phyloP scores from a whole-genome alignment of 176 grass and related monocot species.

The Calamus simplicifolius region DNA sequence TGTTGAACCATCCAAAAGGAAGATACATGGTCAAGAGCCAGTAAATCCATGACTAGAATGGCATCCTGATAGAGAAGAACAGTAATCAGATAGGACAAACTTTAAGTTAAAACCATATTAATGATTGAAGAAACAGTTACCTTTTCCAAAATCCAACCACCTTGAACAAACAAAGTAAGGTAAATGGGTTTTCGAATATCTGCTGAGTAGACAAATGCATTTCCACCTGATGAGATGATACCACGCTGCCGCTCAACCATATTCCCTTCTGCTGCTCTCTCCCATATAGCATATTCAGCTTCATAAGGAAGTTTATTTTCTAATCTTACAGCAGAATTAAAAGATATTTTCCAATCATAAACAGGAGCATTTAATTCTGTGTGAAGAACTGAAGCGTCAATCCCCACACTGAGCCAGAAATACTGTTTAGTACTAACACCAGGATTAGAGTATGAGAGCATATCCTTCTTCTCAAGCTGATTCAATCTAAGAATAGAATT shows the following conservation, averaged over 20 bases:
- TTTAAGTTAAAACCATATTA: background rate
- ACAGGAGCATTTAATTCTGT: slow-evolving; percentile 84
- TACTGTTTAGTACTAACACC: slow-evolving; percentile 37
- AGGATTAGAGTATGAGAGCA: slow-evolving; percentile 56
- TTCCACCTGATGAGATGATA: slow-evolving; percentile 57
- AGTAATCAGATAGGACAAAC: slow-evolving; percentile 15
- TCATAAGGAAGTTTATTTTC: slow-evolving; percentile 94
- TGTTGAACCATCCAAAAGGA: slow-evolving; percentile 97
- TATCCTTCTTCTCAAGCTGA: slow-evolving; percentile 89
- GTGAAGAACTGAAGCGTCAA: slow-evolving; percentile 83
- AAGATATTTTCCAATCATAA: slow-evolving; percentile 84
- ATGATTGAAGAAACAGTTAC: slow-evolving; percentile 22
- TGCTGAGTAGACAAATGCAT: slow-evolving; percentile 81
- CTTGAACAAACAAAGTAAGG: slow-evolving; percentile 87
- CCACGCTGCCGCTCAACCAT: slow-evolving; percentile 85
- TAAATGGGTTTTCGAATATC: slow-evolving; percentile 83
- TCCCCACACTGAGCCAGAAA: slow-evolving; percentile 85
- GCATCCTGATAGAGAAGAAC: slow-evolving; percentile 51
- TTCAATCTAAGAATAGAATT: slow-evolving; percentile 60
- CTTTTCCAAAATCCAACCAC: slow-evolving; percentile 90
- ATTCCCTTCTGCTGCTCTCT: slow-evolving; percentile 66
- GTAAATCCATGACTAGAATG: slow-evolving; percentile 71
- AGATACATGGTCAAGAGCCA: slow-evolving; percentile 53
- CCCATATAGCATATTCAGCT: slow-evolving; percentile 94
- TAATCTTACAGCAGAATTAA: slow-evolving; percentile 84